These are phyloP conservation scores for Lepiota subincarnata DNA, from an alignment of 768 basidiomycete species.

Conservation along the genomic window DNA sequence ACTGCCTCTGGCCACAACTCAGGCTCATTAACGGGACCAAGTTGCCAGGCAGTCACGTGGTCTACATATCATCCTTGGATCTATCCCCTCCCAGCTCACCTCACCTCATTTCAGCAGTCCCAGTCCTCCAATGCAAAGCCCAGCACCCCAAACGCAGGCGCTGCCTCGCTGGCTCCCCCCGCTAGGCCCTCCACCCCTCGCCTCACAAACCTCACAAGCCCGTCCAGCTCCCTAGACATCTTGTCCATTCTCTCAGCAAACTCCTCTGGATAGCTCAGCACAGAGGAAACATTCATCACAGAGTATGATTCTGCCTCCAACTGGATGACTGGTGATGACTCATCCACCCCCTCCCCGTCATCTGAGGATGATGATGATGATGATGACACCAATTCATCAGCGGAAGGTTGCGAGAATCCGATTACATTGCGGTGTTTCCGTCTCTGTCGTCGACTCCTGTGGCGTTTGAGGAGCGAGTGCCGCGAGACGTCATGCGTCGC, in stretches of 20 bases:
- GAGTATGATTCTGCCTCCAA: constrained; percentile 34
- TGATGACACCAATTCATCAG: constrained; percentile 27
- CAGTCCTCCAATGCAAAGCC: constrained; percentile 80
- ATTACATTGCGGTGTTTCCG: constrained; percentile 55
- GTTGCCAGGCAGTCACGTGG: constrained; percentile 20
- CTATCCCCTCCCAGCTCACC: too few species aligned
- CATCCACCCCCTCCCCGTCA: constrained; percentile 20
- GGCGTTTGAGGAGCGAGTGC: constrained; percentile 49
- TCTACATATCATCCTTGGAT: not conserved
- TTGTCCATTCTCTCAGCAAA: constrained; percentile 52
- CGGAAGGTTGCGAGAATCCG: constrained; percentile 48
- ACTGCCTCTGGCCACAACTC: constrained; percentile 15
- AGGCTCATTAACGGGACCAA: constrained; percentile 2
- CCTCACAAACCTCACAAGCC: constrained; percentile 63
- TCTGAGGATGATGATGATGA: constrained; percentile 34
- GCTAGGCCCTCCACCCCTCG: constrained; percentile 69
- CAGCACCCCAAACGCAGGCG: constrained; percentile 63
- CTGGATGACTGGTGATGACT: too few species aligned
- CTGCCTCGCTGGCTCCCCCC: constrained; percentile 53
- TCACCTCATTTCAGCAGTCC: constrained; percentile 52
- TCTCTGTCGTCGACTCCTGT: constrained; percentile 58
- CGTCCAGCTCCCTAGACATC: constrained; percentile 67
- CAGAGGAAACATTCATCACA: constrained; percentile 23
- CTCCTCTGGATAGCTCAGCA: constrained; percentile 39
- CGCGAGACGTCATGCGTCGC: constrained; percentile 54